Conservation (phyloP, 345 rosid genomes). For the Cardiospermum halicacabum region DNA sequence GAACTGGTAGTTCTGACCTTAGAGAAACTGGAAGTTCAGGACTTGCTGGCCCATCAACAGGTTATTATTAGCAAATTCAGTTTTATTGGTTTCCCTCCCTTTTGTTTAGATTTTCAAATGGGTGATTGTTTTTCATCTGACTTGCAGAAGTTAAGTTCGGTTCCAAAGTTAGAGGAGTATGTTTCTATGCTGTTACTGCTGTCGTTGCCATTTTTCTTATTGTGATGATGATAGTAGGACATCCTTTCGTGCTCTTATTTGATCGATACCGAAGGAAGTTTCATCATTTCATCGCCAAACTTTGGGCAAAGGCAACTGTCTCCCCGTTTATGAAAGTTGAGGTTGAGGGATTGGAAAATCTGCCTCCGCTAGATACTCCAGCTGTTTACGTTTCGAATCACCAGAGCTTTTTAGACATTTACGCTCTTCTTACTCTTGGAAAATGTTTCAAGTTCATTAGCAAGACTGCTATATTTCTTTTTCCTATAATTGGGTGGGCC, state of each 20-base stretch:
- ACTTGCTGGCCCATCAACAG: slow-evolving; percentile 63
- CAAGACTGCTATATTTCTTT: slow-evolving; percentile 73
- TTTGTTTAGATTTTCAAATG: not conserved
- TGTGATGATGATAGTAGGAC: slow-evolving; percentile 59
- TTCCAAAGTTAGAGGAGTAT: slow-evolving; percentile 71
- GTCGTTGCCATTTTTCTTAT: slow-evolving; percentile 56
- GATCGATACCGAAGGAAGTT: slow-evolving; percentile 68
- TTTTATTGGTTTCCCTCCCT: slow-evolving; percentile 1
- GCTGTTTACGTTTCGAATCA: slow-evolving; percentile 93
- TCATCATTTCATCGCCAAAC: slow-evolving; percentile 64
- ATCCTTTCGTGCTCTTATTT: slow-evolving; percentile 70
- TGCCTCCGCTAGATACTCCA: slow-evolving; percentile 66
- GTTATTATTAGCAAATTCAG: slow-evolving; percentile 38
- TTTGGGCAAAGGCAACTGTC: slow-evolving; percentile 63
- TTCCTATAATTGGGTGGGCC: slow-evolving; percentile 89
- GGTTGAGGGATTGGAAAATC: slow-evolving; percentile 74
- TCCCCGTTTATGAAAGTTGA: slow-evolving; percentile 52
- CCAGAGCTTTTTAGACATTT: slow-evolving; percentile 90
- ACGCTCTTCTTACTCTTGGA: slow-evolving; percentile 76
- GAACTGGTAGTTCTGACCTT: slow-evolving; percentile 54
- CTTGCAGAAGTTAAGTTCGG: slow-evolving; percentile 52
- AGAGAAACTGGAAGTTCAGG: slow-evolving; percentile 56
- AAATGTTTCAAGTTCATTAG: slow-evolving; percentile 86
- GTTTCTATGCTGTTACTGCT: slow-evolving; percentile 63
- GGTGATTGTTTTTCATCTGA: slow-evolving; percentile 8